A percentile compares a stretch with the other conserved stretches of the same genome.
These are phyloP conservation scores for Diacronema lutheri DNA, from an alignment of 78 protist genomes.

Conservation along the genomic window DNA sequence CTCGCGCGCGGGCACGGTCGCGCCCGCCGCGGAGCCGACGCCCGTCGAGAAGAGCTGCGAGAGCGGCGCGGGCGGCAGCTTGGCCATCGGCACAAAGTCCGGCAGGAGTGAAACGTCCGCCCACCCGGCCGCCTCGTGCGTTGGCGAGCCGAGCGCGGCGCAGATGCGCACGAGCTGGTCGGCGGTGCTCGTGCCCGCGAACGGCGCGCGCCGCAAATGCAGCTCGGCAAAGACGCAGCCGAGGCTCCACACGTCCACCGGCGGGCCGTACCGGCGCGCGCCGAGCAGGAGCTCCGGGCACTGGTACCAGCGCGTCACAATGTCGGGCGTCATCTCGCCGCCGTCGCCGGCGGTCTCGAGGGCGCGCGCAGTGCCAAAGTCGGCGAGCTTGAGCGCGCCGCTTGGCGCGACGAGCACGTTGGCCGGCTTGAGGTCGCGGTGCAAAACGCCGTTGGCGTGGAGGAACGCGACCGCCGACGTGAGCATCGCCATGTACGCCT, in stretches of 20 bases:
- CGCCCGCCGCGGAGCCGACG: too few relatives aligned
- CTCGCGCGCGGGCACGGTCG: too few relatives aligned
- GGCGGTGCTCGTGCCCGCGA: not conserved
- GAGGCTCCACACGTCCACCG: slow-evolving; percentile 26
- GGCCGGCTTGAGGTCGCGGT: slow-evolving; percentile 49
- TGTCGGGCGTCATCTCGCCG: too few relatives aligned
- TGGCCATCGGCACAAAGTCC: too few relatives aligned
- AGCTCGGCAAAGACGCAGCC: slow-evolving; percentile 40
- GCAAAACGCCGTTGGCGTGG: slow-evolving; percentile 9
- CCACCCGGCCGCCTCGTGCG: too few relatives aligned
- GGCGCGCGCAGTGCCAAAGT: slow-evolving; percentile 47
- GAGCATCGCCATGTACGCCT: slow-evolving; percentile 23
- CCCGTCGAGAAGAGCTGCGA: too few relatives aligned
- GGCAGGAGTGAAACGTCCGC: too few relatives aligned
- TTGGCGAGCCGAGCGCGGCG: not conserved
- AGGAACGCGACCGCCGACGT: not conserved
- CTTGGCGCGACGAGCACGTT: slow-evolving; percentile 8
- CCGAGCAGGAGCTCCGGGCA: slow-evolving; percentile 47
- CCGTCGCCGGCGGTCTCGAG: not conserved
- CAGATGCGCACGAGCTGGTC: slow-evolving; percentile 15
- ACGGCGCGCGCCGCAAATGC: slow-evolving; percentile 4
- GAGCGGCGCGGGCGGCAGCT: too few relatives aligned
- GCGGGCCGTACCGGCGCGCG: not conserved
- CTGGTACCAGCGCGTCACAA: slow-evolving; percentile 32
- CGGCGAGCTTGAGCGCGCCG: slow-evolving; percentile 21